phyloP scores from a whole-genome alignment of 140 eudicot genomes.

The Cichorium intybus region DNA sequence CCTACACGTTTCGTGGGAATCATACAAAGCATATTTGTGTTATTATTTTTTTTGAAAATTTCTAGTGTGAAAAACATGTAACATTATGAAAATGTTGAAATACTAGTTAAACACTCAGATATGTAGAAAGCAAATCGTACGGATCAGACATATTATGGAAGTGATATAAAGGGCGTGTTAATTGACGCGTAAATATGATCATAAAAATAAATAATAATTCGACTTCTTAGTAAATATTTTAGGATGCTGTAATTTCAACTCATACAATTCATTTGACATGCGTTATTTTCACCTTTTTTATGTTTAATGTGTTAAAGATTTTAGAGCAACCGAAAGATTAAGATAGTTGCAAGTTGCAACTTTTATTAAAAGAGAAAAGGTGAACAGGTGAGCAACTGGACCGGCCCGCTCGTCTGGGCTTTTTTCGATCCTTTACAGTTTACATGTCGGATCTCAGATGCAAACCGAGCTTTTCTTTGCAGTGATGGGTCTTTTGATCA shows the following conservation, averaged over 20 bases:
- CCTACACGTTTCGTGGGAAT: conserved; percentile 29
- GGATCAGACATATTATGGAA: not conserved
- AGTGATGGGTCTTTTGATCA: too few species aligned
- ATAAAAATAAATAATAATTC: too few species aligned
- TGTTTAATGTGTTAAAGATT: too few species aligned
- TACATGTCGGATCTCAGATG: not conserved
- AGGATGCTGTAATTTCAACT: too few species aligned
- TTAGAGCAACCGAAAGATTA: not conserved
- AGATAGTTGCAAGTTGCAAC: not conserved
- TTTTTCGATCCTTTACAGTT: not conserved
- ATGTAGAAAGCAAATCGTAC: not conserved
- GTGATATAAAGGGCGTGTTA: not conserved
- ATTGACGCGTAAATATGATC: not conserved
- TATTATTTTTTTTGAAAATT: not conserved
- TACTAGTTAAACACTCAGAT: not conserved
- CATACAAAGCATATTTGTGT: conserved; percentile 28
- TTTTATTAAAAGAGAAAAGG: not conserved
- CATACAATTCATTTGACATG: too few species aligned
- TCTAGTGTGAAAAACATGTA: not conserved
- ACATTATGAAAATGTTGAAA: not conserved
- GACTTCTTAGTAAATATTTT: too few species aligned
- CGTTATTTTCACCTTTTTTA: too few species aligned
- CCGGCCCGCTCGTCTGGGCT: not conserved
- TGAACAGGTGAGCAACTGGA: not conserved
- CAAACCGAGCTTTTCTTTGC: not conserved